phyloP scores from a whole-genome alignment of 2,329 filamentous ascomycete species.

The Talaromyces albobiverticillius region DNA sequence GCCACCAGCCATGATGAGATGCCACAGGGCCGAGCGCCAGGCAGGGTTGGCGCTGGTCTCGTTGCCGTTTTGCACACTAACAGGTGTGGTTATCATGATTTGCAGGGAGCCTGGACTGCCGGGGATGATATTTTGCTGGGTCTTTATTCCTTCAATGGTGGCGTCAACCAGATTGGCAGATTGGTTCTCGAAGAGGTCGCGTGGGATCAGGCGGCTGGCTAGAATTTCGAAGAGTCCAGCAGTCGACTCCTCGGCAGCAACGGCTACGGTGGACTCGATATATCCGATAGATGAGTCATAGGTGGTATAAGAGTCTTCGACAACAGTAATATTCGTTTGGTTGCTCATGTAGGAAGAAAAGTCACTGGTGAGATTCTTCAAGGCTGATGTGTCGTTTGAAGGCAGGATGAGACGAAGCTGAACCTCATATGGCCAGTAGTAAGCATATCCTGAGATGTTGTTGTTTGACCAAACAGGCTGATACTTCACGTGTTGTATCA shows the following conservation, averaged over 20 bases:
- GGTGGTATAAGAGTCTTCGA: conserved; percentile 4
- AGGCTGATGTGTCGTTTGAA: conserved; percentile 7
- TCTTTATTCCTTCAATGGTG: not conserved
- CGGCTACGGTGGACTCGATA: conserved; percentile 6
- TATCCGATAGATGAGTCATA: conserved; percentile 11
- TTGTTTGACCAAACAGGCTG: conserved; percentile 13
- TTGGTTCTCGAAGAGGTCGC: not conserved
- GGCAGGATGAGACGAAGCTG: conserved; percentile 9
- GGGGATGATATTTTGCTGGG: not conserved
- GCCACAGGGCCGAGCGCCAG: conserved; percentile 15
- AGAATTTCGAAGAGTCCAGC: conserved; percentile 13
- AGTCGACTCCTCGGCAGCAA: conserved; percentile 10
- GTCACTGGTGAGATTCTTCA: conserved; percentile 1
- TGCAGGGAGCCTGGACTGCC: conserved; percentile 5
- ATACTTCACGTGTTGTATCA: conserved; percentile 9
- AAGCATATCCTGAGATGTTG: conserved; percentile 9
- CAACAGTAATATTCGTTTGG: not conserved
- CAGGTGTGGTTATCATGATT: conserved; percentile 11
- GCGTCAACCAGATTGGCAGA: not conserved
- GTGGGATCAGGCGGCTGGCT: conserved; percentile 14
- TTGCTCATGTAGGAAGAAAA: conserved; percentile 7
- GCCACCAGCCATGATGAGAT: conserved; percentile 8
- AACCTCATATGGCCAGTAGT: conserved; percentile 12
- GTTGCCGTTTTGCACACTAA: conserved; percentile 6
- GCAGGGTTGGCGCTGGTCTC: conserved; percentile 7